A percentile compares a stretch with the other conserved stretches of the same genome.
These are phyloP conservation scores for Blumeriella jaapii DNA, from an alignment of 2,329 filamentous ascomycete genomes.

Conservation along the genomic window DNA sequence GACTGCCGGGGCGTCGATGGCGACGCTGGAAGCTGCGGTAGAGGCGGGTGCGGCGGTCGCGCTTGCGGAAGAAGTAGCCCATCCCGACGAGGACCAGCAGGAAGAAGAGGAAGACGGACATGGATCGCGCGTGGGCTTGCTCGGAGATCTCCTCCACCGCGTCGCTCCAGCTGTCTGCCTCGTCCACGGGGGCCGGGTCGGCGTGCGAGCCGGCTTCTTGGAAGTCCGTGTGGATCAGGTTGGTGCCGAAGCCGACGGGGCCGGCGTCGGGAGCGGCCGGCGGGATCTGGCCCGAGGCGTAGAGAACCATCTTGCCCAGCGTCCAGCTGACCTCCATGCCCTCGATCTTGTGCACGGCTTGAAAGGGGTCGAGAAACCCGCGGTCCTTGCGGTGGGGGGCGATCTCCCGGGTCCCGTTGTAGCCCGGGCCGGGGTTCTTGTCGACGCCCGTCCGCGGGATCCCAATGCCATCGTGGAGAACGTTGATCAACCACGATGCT, in stretches of 20 bases:
- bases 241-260: constrained; percentile 89
- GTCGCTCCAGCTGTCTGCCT: constrained; percentile 47
- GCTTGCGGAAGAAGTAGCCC: constrained; percentile 65
- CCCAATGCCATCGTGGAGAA: constrained; percentile 91
- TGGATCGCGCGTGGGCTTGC: constrained; percentile 53
- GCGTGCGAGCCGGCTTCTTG: constrained; percentile 60
- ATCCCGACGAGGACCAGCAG: constrained; percentile 59
- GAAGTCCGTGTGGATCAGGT: constrained; percentile 58
- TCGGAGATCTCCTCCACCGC: constrained; percentile 48
- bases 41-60: constrained; percentile 57
- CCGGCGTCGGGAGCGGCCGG: constrained; percentile 46
- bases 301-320: constrained; percentile 89
- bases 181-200: constrained; percentile 27
- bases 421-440: constrained; percentile 34
- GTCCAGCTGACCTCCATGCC: constrained; percentile 95
- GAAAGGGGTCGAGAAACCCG: constrained; percentile 75
- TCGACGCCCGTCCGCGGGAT: constrained; percentile 79
- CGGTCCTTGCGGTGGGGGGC: constrained; percentile 58
- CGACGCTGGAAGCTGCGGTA: constrained; percentile 42
- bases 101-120: constrained; percentile 68
- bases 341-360: constrained; percentile 85
- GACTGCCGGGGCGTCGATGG: constrained; percentile 34
- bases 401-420: constrained; percentile 64
- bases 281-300: constrained; percentile 80
- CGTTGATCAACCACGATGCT: constrained; percentile 93